phyloP scores from a whole-genome alignment of 306 rosid species.

The Gillenia trifoliata region DNA sequence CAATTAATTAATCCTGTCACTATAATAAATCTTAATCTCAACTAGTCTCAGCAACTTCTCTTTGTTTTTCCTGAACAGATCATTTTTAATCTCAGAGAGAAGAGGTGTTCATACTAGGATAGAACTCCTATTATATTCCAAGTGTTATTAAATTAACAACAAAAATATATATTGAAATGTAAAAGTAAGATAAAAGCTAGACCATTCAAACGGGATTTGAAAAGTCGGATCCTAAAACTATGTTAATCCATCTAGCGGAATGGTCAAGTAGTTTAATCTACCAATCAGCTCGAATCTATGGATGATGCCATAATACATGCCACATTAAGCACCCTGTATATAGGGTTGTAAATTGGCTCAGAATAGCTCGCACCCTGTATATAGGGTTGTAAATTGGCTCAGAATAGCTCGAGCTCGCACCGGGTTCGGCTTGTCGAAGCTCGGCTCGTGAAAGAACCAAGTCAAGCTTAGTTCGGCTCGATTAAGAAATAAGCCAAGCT shows the following conservation, averaged over 20 bases:
- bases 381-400: too few species aligned
- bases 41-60: neutral
- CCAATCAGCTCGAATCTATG: neutral
- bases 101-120: neutral
- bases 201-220: neutral
- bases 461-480: too few species aligned
- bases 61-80: neutral
- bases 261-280: neutral
- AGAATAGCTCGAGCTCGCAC: too few species aligned
- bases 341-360: too few species aligned
- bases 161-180: too few species aligned
- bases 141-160: too few species aligned
- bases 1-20: neutral
- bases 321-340: too few species aligned
- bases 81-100: neutral
- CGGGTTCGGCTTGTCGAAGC: too few species aligned
- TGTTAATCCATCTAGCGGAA: neutral
- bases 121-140: neutral
- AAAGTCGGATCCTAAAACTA: neutral
- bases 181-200: neutral
- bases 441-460: too few species aligned
- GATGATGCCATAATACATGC: neutral
- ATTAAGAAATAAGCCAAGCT: too few species aligned
- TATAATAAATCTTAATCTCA: neutral
- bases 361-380: too few species aligned